Evolutionary conservation across 2,329 filamentous ascomycete species (phyloP).

Genomic region (Fusarium clavum): DNA sequence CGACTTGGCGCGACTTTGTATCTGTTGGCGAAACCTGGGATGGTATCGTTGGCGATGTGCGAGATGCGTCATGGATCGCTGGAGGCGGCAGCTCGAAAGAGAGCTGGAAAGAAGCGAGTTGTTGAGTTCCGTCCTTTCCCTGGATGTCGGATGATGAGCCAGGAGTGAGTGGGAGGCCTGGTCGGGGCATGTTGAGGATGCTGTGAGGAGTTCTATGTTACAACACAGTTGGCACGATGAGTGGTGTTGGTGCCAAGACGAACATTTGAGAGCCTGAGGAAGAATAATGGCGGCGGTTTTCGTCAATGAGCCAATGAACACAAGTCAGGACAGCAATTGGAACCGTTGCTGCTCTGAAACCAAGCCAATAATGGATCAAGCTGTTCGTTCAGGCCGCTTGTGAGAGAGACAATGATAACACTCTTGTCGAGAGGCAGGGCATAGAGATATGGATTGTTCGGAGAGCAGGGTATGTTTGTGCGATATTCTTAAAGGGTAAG

Average conservation of each 20-base stretch:
- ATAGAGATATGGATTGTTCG: neutral
- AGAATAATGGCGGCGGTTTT: neutral
- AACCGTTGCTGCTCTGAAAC: constrained; percentile 1
- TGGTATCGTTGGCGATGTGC: constrained; percentile 56
- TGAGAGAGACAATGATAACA: neutral
- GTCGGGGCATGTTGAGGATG: constrained; percentile 49
- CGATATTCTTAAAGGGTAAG: constrained; percentile 18
- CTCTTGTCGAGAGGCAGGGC: neutral
- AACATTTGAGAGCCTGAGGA: neutral
- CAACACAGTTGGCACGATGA: neutral
- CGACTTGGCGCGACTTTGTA: constrained; percentile 49
- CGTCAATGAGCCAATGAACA: neutral
- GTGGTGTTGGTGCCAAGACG: neutral
- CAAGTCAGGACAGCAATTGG: neutral
- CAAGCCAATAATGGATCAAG: neutral
- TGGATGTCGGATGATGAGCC: constrained; percentile 83
- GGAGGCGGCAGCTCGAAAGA: constrained; percentile 83
- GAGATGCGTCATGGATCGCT: constrained; percentile 68
- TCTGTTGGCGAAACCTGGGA: constrained; percentile 45
- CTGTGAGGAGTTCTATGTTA: neutral
- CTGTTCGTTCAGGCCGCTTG: neutral
- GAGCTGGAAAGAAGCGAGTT: constrained; percentile 71
- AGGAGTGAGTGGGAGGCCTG: constrained; percentile 74
- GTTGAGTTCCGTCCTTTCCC: constrained; percentile 73
- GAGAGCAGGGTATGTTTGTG: constrained; percentile 7